phyloP scores from a whole-genome alignment of 768 basidiomycete genomes.

The Gloeophyllum trabeum region DNA sequence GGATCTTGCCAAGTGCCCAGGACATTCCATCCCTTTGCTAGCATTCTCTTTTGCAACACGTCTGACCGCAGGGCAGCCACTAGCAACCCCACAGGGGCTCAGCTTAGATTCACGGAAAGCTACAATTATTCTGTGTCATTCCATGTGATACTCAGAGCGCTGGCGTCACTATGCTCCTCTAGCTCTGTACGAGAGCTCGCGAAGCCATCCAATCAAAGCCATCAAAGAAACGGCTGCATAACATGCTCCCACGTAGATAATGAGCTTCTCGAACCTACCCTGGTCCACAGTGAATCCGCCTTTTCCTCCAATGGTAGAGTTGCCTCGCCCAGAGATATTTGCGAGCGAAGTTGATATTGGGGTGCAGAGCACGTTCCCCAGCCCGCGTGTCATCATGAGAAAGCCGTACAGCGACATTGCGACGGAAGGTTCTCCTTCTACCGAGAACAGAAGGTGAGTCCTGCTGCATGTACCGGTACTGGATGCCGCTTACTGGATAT shows the following conservation, averaged over 20 bases:
- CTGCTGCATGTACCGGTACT: neutral
- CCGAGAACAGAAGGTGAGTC: neutral
- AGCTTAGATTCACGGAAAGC: too few relatives aligned
- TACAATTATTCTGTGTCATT: too few relatives aligned
- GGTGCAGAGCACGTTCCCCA: slow-evolving; percentile 17
- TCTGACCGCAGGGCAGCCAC: too few relatives aligned
- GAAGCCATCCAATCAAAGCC: slow-evolving; percentile 13
- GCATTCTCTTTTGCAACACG: too few relatives aligned
- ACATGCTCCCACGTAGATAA: slow-evolving; percentile 18
- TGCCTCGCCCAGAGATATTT: neutral
- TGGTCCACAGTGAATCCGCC: slow-evolving; percentile 13
- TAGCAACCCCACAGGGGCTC: too few relatives aligned
- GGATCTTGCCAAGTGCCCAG: too few relatives aligned
- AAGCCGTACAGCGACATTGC: slow-evolving; percentile 12
- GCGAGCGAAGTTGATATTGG: slow-evolving; percentile 15
- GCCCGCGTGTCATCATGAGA: slow-evolving; percentile 13
- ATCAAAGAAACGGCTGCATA: slow-evolving; percentile 18
- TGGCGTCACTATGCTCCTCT: too few relatives aligned
- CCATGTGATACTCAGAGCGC: too few relatives aligned
- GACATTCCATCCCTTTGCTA: too few relatives aligned
- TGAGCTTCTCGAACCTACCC: slow-evolving; percentile 16
- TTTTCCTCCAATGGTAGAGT: neutral
- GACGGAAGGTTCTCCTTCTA: slow-evolving; percentile 14
- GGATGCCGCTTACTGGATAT: slow-evolving; percentile 10
- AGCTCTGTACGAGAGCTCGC: too few relatives aligned